Percentiles rank a stretch among this genome's conserved stretches.
phyloP scores from a whole-genome alignment of 306 rosid genomes.

The Vigna nakashimae region DNA sequence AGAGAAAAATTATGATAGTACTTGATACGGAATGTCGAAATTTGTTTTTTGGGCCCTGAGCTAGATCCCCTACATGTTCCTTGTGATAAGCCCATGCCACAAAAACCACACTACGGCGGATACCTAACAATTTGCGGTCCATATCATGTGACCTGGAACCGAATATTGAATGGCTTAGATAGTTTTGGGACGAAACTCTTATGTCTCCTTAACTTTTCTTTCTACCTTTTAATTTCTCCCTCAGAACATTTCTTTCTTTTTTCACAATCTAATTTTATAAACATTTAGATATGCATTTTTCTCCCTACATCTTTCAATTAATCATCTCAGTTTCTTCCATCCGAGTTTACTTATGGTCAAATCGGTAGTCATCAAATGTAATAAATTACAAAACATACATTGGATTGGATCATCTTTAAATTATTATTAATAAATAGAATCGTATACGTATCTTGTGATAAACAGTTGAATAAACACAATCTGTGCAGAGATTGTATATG shows the following conservation, averaged over 20 bases:
- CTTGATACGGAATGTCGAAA: neutral
- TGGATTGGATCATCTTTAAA: neutral
- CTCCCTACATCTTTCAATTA: neutral
- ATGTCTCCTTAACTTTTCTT: neutral
- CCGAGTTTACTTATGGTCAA: neutral
- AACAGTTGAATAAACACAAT: no score
- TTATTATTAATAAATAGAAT: no score
- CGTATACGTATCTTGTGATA: no score
- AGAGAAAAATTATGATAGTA: neutral
- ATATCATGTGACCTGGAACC: neutral
- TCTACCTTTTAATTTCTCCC: neutral
- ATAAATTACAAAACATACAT: no score
- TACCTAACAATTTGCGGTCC: conserved; percentile 18
- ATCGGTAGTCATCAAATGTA: neutral
- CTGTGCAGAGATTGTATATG: no score
- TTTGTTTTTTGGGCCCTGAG: neutral
- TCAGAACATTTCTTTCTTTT: neutral
- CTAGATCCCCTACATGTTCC: neutral
- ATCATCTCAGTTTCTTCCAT: neutral
- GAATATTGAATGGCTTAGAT: conserved; percentile 1
- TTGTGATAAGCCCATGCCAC: conserved; percentile 9
- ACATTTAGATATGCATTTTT: neutral
- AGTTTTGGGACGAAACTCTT: neutral
- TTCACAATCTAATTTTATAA: neutral
- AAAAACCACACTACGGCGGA: neutral